Percentiles rank a stretch among this genome's conserved stretches.
Conservation (phyloP, 2,329 filamentous ascomycete species). For the Septoria linicola region DNA sequence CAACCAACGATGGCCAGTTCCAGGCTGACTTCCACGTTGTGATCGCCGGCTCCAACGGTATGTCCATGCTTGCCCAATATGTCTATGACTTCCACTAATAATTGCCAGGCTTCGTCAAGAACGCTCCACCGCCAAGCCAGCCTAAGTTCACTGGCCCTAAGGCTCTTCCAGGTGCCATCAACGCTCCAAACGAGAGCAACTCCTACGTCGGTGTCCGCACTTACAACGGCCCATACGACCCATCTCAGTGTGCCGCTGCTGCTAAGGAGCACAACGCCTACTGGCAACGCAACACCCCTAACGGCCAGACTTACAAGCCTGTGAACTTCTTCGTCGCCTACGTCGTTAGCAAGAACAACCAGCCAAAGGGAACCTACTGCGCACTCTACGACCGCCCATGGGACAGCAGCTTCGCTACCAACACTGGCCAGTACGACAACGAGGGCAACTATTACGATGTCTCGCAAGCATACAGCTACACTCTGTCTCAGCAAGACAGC, state of each 20-base stretch:
- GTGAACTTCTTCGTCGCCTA: constrained; percentile 42
- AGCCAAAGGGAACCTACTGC: constrained; percentile 42
- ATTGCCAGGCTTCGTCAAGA: constrained; percentile 33
- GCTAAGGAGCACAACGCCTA: constrained; percentile 12
- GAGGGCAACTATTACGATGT: constrained; percentile 22
- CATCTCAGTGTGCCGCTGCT: constrained; percentile 22
- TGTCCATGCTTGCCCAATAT: not conserved
- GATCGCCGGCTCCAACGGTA: constrained; percentile 46
- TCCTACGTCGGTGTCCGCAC: constrained; percentile 36
- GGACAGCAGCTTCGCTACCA: constrained; percentile 26
- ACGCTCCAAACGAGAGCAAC: constrained; percentile 30
- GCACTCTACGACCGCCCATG: constrained; percentile 37
- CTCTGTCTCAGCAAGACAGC: constrained; percentile 11
- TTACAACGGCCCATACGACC: constrained; percentile 27
- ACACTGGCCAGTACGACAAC: constrained; percentile 23
- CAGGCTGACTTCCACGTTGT: constrained; percentile 41
- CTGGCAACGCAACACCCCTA: constrained; percentile 4
- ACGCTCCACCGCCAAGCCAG: constrained; percentile 21
- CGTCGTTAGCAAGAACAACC: constrained; percentile 41
- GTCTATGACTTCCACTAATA: not conserved
- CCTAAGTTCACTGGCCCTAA: constrained; percentile 32
- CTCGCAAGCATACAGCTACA: constrained; percentile 20
- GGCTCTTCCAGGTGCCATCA: constrained; percentile 38
- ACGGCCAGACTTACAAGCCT: constrained; percentile 13
- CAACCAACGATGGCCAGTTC: constrained; percentile 39